A percentile compares a stretch with the other conserved stretches of the same genome.
These are phyloP conservation scores for Sporothrix brunneoviolacea DNA, from an alignment of 2,329 filamentous ascomycete genomes.

Conservation along the genomic window DNA sequence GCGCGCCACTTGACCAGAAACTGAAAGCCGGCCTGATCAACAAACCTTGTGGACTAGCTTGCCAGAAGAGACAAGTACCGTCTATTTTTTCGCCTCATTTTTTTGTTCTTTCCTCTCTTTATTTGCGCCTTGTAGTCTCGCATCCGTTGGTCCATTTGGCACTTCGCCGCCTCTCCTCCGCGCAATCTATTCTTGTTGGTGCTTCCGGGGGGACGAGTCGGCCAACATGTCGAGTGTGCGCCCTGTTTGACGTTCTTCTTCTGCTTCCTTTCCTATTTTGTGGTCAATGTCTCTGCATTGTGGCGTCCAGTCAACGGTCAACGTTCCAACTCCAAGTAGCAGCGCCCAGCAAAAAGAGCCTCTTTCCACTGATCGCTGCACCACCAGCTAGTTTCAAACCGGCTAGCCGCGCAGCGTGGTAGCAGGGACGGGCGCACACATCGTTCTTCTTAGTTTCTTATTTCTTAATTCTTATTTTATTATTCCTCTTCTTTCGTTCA, in stretches of 20 bases:
- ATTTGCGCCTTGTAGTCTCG: slow-evolving; percentile 11
- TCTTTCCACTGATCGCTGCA: too few relatives aligned
- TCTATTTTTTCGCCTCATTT: neutral
- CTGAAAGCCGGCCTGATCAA: neutral
- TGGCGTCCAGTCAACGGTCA: neutral
- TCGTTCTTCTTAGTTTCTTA: neutral
- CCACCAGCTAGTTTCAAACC: too few relatives aligned
- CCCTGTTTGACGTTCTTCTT: too few relatives aligned
- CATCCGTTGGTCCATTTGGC: slow-evolving; percentile 36
- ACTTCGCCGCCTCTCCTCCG: slow-evolving; percentile 21
- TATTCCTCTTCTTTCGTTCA: slow-evolving; percentile 25
- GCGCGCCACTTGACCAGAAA: too few relatives aligned
- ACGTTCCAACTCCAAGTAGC: too few relatives aligned
- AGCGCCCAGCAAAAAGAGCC: too few relatives aligned
- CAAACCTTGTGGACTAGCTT: neutral
- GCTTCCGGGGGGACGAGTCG: too few relatives aligned
- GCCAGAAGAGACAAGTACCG: too few relatives aligned
- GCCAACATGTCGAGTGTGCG: too few relatives aligned
- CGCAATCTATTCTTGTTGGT: neutral
- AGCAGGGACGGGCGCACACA: too few relatives aligned
- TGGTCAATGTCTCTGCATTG: neutral
- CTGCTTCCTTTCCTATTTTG: too few relatives aligned
- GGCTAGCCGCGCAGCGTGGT: too few relatives aligned
- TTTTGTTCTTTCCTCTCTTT: neutral
- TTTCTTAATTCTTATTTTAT: neutral